These are phyloP conservation scores for Naganishia kalamii DNA, from an alignment of 768 basidiomycete species.

Conservation along the genomic window DNA sequence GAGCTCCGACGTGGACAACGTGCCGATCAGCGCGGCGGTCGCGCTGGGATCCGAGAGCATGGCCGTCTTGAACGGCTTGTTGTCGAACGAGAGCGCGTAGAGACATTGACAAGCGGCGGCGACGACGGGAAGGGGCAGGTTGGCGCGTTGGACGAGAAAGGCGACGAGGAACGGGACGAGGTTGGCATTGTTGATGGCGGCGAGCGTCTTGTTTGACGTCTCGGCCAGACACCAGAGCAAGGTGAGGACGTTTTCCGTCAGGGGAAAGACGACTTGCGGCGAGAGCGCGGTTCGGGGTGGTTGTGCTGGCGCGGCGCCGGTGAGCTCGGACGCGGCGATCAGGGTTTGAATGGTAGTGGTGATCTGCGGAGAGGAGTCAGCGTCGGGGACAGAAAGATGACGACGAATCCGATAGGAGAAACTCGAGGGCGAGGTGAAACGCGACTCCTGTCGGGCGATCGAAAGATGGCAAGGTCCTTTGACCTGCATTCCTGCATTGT, in stretches of 20 bases:
- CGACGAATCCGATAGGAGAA: too few relatives aligned
- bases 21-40: neutral
- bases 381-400: too few relatives aligned
- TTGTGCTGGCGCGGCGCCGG: slow-evolving; percentile 30
- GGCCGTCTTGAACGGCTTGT: slow-evolving; percentile 64
- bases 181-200: slow-evolving; percentile 72
- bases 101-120: slow-evolving; percentile 88
- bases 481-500: too few relatives aligned
- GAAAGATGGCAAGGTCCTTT: too few relatives aligned
- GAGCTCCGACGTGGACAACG: neutral
- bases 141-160: slow-evolving; percentile 68
- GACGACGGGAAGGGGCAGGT: slow-evolving; percentile 64
- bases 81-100: slow-evolving; percentile 89
- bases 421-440: too few relatives aligned
- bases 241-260: slow-evolving; percentile 88
- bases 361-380: slow-evolving; percentile 55
- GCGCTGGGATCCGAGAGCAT: slow-evolving; percentile 48
- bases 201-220: slow-evolving; percentile 85
- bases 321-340: slow-evolving; percentile 27
- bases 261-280: slow-evolving; percentile 57
- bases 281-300: slow-evolving; percentile 44
- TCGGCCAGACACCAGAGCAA: slow-evolving; percentile 90
- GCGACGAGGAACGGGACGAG: slow-evolving; percentile 80
- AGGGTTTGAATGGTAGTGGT: slow-evolving; percentile 65
- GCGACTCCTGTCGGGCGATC: too few relatives aligned